Percentiles rank a stretch among this genome's conserved stretches.
Evolutionary conservation across 1,284 basidiomycete species (phyloP).

Genomic region (Phellopilus nigrolimitatus): DNA sequence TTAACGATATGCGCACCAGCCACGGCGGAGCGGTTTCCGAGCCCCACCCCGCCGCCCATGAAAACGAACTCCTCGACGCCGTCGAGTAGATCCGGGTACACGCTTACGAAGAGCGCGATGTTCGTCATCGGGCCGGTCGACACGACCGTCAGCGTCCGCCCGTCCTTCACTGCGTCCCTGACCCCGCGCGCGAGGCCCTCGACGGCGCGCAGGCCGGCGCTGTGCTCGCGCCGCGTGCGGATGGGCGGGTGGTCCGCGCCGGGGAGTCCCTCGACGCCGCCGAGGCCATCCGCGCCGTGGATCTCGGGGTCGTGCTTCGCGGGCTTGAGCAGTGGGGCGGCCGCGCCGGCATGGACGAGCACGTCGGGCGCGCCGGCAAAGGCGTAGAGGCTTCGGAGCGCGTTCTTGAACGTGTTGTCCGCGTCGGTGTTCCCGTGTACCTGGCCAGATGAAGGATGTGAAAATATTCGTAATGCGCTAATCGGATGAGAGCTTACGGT

Average conservation of each 20-base stretch:
- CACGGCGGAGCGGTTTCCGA: slow-evolving; percentile 73
- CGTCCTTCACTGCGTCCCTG: slow-evolving; percentile 48
- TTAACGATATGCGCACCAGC: slow-evolving; percentile 44
- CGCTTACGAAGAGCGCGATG: slow-evolving; percentile 67
- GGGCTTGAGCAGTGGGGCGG: slow-evolving; percentile 53
- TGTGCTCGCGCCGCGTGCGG: slow-evolving; percentile 39
- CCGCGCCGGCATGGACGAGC: slow-evolving; percentile 63
- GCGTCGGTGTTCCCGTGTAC: slow-evolving; percentile 73
- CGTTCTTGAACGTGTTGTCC: slow-evolving; percentile 62
- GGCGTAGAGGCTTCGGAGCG: slow-evolving; percentile 65
- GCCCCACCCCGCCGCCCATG: slow-evolving; percentile 86
- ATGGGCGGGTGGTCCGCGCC: slow-evolving; percentile 42
- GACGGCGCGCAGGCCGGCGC: slow-evolving; percentile 41
- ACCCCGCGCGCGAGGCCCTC: slow-evolving; percentile 63
- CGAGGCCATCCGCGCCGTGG: slow-evolving; percentile 75
- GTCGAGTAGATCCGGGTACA: slow-evolving; percentile 65
- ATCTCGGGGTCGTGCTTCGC: slow-evolving; percentile 63
- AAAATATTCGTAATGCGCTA: not conserved
- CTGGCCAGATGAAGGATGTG: slow-evolving; percentile 32
- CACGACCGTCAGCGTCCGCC: slow-evolving; percentile 57
- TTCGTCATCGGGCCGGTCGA: slow-evolving; percentile 85
- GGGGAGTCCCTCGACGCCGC: slow-evolving; percentile 73
- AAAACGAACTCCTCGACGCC: slow-evolving; percentile 75
- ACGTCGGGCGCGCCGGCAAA: slow-evolving; percentile 56
- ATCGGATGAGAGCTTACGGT: slow-evolving; percentile 44